Base-by-base conservation (phyloP, 352 stramenopile genomes). In the Globisporangium iwayamae region DNA sequence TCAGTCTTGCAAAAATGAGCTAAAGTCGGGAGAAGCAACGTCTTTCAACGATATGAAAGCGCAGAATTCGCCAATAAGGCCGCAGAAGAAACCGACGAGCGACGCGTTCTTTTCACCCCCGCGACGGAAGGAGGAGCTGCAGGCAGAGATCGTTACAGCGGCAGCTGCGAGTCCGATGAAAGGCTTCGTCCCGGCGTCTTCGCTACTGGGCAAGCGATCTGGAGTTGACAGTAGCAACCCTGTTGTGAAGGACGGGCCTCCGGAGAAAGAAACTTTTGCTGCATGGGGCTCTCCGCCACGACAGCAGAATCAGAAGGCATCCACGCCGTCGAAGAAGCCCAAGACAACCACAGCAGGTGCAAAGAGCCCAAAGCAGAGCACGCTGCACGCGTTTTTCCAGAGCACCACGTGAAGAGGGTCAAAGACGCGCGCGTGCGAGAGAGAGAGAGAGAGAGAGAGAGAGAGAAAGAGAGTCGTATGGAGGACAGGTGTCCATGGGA, bases 121-220 rank as follows among this genome's bases (percentile, higher is more conserved):
- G 46, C 53, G 47, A 38, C 52, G 4, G 30, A 20, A 41, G 45
- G 41, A 55, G 43, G 18, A 53, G 6, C 54, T 52, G 58, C n/a
- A n/a, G 41, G 32, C 32, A 9, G 66, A 63, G 41, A 54, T 43
- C 11, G 18, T 28, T 28, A 28, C 25, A 9, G 56, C 39, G 18
- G 43, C 43, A 22, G 43, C 16, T 22, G 4, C 50, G 2, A 65
- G 53, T 16, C 16, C 62, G 2, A 70, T 18, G 3, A 39, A 14
- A n/a, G 63, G 63, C 3, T 89, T 86, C 45, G 62, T 85, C 22
- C 55, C 67, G 14, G 80, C 78, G 36, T 89, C 78, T 1, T 67
- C 74, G 13, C 62, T 89, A 16, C 70, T 87, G n/a, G 67, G 70
- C 58, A 85, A 83, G 56, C 69, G 68, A 2, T n/a, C 16, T 18